Conservation (phyloP, 106 monocot genomes). For the Apostasia ramifera region DNA sequence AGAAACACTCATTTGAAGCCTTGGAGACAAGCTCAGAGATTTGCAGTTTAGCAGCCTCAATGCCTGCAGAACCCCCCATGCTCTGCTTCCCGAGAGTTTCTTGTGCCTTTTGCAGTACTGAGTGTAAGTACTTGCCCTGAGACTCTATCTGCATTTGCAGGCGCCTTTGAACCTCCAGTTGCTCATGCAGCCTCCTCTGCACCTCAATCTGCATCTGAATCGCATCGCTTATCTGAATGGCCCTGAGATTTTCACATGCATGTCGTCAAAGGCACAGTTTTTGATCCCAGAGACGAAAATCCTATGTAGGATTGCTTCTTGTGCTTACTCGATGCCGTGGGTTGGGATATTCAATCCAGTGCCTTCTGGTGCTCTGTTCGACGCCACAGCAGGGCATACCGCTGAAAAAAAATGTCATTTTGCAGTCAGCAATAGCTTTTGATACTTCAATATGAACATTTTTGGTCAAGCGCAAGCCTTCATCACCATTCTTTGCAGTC, state of each 20-base stretch:
- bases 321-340: constrained; percentile 63
- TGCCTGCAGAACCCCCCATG: constrained; percentile 29
- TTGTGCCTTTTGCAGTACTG: constrained; percentile 88
- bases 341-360: constrained; percentile 18
- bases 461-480: not conserved
- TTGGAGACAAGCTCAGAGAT: constrained; percentile 66
- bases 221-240: constrained; percentile 72
- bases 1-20: constrained; percentile 52
- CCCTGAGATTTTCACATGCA: constrained; percentile 23
- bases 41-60: constrained; percentile 63
- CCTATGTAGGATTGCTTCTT: not conserved
- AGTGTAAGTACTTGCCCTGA: constrained; percentile 87
- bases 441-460: not conserved
- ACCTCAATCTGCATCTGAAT: constrained; percentile 91
- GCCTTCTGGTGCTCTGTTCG: constrained; percentile 38
- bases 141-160: constrained; percentile 84
- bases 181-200: constrained; percentile 68
- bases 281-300: not conserved
- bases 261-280: not conserved
- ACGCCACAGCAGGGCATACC: constrained; percentile 8
- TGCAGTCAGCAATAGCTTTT: not conserved
- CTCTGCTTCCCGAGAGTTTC: constrained; percentile 74
- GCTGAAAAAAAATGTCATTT: constrained; percentile 5
- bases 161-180: constrained; percentile 92
- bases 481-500: constrained; percentile 33